Percentiles rank a stretch among this genome's conserved stretches.
phyloP scores from a whole-genome alignment of 2,329 filamentous ascomycete species.

The Claviceps humidiphila region DNA sequence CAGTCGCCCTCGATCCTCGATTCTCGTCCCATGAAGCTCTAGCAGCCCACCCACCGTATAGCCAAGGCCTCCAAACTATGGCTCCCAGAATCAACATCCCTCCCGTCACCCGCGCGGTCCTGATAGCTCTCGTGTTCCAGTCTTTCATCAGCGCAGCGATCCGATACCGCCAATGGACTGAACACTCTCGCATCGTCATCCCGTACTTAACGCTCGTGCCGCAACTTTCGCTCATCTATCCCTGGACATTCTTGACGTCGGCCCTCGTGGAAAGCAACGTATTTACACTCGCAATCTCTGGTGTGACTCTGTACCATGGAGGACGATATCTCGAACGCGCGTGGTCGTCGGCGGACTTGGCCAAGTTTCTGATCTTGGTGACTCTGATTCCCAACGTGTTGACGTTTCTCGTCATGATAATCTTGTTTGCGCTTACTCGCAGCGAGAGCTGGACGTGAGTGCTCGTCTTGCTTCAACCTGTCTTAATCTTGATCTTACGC shows the following conservation, averaged over 20 bases:
- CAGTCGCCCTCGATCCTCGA: neutral
- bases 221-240: constrained; percentile 69
- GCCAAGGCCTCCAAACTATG: constrained; percentile 35
- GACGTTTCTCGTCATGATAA: constrained; percentile 58
- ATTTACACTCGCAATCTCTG: constrained; percentile 68
- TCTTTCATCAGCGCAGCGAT: constrained; percentile 73
- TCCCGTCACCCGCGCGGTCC: constrained; percentile 71
- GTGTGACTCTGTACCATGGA: constrained; percentile 73
- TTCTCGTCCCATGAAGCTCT: neutral
- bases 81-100: constrained; percentile 80
- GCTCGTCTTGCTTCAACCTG: neutral
- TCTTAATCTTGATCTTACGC: neutral
- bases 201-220: constrained; percentile 85
- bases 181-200: constrained; percentile 52
- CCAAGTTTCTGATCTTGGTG: constrained; percentile 72
- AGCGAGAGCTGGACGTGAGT: constrained; percentile 56
- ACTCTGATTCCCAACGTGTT: constrained; percentile 69
- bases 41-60: neutral
- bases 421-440: constrained; percentile 58
- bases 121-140: constrained; percentile 61
- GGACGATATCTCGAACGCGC: constrained; percentile 91
- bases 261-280: constrained; percentile 89
- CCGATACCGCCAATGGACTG: constrained; percentile 56
- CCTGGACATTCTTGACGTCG: constrained; percentile 81
- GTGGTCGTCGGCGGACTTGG: constrained; percentile 86